Base-by-base conservation (phyloP, 2,329 filamentous ascomycete species). In the Plenodomus tracheiphilus region DNA sequence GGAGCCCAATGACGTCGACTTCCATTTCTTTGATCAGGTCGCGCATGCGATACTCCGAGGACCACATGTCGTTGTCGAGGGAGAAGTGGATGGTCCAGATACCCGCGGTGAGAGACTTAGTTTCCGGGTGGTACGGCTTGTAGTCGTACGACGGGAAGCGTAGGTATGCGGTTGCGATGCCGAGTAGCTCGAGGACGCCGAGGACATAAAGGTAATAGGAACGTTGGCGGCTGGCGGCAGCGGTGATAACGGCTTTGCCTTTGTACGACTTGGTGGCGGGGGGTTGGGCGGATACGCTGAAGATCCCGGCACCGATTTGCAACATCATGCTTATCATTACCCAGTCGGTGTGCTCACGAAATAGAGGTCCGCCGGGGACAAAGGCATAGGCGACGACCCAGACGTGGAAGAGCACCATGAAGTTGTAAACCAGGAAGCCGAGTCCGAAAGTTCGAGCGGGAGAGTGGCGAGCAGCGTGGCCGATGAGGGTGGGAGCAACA, bases 31-130 rank as follows among this genome's bases (percentile, higher is more conserved):
- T 86, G 74, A 96, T 87, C 13, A 96, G 79, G 76, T 97, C 87
- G 49, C 90, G 88, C 85, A 96, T 95, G 55, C 94, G 91, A 62
- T 89, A 85, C 74, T 99, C 94, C 0, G 93, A 96, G 9, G 90
- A 93, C 91, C 91, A 97, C 92, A 97, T 97, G 71, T 97, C 89
- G 64, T 99, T 97, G 75, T 99, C 94, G 17, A 99, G 84, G 13
- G 89, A 92, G 73, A 99, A 99, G 76, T 99, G 94, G 47, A 97
- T 92, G 0, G 94, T 99, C 94, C 94, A 99, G 71, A 99, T 97
- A 61, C 94, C 94, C 1, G 91, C 91, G 0, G 95, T 97, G 50
- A 97, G 81, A 44, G 95, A 77, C 61, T 94, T 94, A 55, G 92
- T 88, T 44, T 96, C 85, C 32, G 84, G 83, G 69, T 99, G 93